A percentile compares a stretch with the other conserved stretches of the same genome.
Evolutionary conservation across 192 early-diverging fungal species (phyloP).

Genomic region (Paraglomus brasilianum): DNA sequence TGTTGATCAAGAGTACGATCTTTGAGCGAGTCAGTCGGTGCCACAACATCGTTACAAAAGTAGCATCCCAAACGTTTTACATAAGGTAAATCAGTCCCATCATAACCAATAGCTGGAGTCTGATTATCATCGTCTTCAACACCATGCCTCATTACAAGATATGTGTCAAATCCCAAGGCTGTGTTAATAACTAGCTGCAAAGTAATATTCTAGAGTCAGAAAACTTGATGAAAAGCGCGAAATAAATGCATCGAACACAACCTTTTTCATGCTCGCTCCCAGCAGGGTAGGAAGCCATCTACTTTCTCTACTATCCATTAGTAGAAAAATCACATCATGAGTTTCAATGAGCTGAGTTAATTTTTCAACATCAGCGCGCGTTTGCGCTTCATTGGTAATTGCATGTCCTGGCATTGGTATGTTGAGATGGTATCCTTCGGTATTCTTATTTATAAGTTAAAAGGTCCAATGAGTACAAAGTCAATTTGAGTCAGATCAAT

Average conservation of each 20-base stretch:
- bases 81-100: constrained; percentile 6
- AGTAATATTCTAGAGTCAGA: neutral
- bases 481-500: neutral
- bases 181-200: constrained; percentile 83
- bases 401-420: constrained; percentile 99
- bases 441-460: constrained; percentile 44
- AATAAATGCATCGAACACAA: neutral
- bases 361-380: constrained; percentile 44
- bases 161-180: constrained; percentile 95
- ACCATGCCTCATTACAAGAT: constrained; percentile 95
- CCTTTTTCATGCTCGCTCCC: constrained; percentile 67
- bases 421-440: constrained; percentile 64
- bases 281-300: constrained; percentile 94
- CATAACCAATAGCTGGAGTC: constrained; percentile 10
- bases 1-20: constrained; percentile 96
- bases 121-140: constrained; percentile 40
- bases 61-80: constrained; percentile 82
- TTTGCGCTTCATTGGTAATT: constrained; percentile 44
- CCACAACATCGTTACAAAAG: constrained; percentile 98
- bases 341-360: constrained; percentile 64
- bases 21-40: constrained; percentile 89
- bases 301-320: constrained; percentile 95
- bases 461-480: neutral
- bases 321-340: constrained; percentile 87
- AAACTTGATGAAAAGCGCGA: neutral